Evolutionary conservation across 2,329 filamentous ascomycete species (phyloP).

Genomic region (Epichloe sp.): DNA sequence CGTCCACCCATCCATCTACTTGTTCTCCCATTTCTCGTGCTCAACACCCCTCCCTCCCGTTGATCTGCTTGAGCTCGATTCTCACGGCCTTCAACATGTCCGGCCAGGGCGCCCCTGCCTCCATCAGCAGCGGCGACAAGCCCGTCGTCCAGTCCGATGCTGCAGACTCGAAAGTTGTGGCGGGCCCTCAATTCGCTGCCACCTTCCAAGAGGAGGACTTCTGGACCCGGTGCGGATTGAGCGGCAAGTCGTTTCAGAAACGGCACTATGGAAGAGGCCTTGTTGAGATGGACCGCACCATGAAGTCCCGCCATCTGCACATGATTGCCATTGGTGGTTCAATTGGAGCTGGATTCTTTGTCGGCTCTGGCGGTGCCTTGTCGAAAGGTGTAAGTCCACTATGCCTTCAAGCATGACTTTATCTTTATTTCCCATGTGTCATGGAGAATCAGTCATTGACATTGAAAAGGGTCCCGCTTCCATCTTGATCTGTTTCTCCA

Average conservation of each 20-base stretch:
- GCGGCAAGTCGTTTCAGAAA: slow-evolving; percentile 21
- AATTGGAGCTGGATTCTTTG: slow-evolving; percentile 51
- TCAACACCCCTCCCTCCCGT: background rate
- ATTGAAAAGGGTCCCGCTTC: slow-evolving; percentile 23
- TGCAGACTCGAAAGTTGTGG: slow-evolving; percentile 4
- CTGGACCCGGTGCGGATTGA: slow-evolving; percentile 23
- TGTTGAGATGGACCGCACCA: slow-evolving; percentile 29
- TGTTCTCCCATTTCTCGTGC: too few relatives aligned
- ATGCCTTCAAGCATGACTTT: background rate
- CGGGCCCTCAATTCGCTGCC: slow-evolving; percentile 4
- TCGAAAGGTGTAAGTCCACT: slow-evolving; percentile 29
- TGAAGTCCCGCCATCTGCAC: slow-evolving; percentile 45
- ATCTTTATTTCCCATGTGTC: background rate
- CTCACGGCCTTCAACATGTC: slow-evolving; percentile 1
- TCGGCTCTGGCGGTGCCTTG: slow-evolving; percentile 44
- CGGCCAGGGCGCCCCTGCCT: background rate
- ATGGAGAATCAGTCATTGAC: background rate
- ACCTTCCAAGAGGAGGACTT: slow-evolving; percentile 17
- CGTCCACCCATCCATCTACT: too few relatives aligned
- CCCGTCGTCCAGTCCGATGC: background rate
- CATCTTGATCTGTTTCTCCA: slow-evolving; percentile 36
- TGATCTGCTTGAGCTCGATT: background rate
- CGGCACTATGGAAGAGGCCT: slow-evolving; percentile 17
- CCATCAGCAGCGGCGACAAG: slow-evolving; percentile 5
- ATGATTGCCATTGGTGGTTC: slow-evolving; percentile 51